Evolutionary conservation across 176 grass and related monocot species (phyloP), one percentile per base, ranked within the genome.

Genomic region (Avena sativa): DNA sequence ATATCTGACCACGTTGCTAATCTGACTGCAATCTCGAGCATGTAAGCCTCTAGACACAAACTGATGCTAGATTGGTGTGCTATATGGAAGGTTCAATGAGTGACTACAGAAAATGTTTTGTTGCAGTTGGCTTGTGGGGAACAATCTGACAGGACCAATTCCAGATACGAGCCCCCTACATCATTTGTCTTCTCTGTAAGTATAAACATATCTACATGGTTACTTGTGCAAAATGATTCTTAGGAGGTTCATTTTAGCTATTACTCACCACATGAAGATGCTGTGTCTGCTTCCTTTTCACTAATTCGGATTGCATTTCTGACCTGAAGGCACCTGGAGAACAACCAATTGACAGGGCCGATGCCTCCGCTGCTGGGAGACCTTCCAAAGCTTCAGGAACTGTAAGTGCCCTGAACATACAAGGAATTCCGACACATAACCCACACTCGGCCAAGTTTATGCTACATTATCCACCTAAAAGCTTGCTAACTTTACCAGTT

Each of bases 91-190:
- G 9, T 16, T 12, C 0, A 32, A 3, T 76, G 4, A 10, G 14
- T 47, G 80, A 87, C 53, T 61, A 12, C 7, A 17, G 12, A 53
- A 53, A 6, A 20, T 48, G 15, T 8, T 60, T 90, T 43, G 14
- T 44, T 95, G 90, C 76, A 98, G 96, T 62, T 95, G 90, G 93
- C 90, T 98, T 86, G 82, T 9, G 56, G 90, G 93, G 52, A 94
- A 95, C 76, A 87, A 87, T 51, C 84, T 98, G 17, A 80, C 92
- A 14, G 93, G 88, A 40, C 12, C 48, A 14, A 94, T 98, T 79
- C 96, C 93, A 48, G 90, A 95, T 50, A 74, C 89, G 90, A 89
- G 82, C 74, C 16, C 49, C 23, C 93, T 95, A 12, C 89, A 90
- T 19, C 93, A 93, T 20, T 77, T 94, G 76, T 8, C 81, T 48